Evolutionary conservation across 257 asterid genomes (phyloP).

Genomic region (Solanum okadae): DNA sequence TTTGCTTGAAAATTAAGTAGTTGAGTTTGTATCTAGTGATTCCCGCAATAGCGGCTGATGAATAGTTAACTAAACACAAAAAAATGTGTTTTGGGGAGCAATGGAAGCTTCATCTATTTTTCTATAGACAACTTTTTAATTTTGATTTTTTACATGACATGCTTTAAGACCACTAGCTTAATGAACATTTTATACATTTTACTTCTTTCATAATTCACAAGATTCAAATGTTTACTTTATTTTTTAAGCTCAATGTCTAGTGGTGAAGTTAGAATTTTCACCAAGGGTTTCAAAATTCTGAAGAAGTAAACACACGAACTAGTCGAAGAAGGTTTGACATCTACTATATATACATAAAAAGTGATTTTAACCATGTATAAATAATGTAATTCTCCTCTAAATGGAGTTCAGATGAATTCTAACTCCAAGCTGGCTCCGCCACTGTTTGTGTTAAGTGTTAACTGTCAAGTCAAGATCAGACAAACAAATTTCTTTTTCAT

Average conservation of each 20-base stretch:
- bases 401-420: not conserved
- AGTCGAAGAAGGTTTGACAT: too few species aligned
- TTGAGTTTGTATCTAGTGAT: not conserved
- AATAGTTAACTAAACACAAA: not conserved
- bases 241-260: not conserved
- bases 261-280: accelerated
- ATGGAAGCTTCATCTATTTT: not conserved
- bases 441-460: too few species aligned
- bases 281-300: too few species aligned
- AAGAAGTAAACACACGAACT: not conserved
- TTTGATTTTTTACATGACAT: too few species aligned
- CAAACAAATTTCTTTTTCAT: not conserved
- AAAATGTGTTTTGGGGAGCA: not conserved
- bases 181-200: too few species aligned
- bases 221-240: not conserved
- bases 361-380: not conserved
- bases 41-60: not conserved
- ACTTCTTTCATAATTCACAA: not conserved
- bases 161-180: not conserved
- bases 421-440: not conserved
- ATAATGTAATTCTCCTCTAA: too few species aligned
- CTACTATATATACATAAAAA: too few species aligned
- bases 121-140: too few species aligned
- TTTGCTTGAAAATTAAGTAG: not conserved
- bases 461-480: too few species aligned